Conservation (phyloP, 2,329 filamentous ascomycete species). For the Nigrograna mackinnonii region DNA sequence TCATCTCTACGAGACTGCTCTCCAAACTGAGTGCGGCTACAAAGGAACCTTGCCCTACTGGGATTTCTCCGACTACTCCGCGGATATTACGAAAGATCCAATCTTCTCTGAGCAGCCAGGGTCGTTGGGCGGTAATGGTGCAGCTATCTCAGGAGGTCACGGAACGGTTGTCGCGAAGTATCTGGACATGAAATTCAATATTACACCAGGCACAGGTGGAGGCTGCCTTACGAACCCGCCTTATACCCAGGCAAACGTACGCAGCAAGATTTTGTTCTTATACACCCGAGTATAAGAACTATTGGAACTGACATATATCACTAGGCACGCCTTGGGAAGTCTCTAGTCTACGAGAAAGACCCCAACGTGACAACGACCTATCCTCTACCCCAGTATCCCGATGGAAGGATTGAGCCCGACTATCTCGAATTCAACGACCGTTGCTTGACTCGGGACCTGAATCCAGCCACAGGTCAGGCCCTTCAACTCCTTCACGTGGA, state of each 20-base stretch:
- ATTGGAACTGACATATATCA: not conserved
- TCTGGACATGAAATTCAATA: not conserved
- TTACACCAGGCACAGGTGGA: constrained; percentile 1
- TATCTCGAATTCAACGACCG: not conserved
- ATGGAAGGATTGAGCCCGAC: not conserved
- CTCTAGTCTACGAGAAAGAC: not conserved
- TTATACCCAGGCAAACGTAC: too few relatives aligned
- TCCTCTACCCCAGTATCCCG: not conserved
- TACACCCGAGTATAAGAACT: not conserved
- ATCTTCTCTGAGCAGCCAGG: constrained; percentile 1
- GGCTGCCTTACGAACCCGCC: constrained; percentile 1
- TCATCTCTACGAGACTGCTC: constrained; percentile 37
- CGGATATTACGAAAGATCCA: constrained; percentile 2
- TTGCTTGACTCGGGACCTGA: constrained; percentile 6
- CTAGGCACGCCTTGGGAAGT: constrained; percentile 2
- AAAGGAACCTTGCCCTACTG: constrained; percentile 32
- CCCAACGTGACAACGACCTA: not conserved
- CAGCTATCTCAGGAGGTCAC: not conserved
- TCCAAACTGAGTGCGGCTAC: constrained; percentile 41
- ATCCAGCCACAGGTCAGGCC: not conserved
- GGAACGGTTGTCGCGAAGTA: constrained; percentile 1
- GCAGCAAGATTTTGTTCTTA: too few relatives aligned
- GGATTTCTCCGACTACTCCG: constrained; percentile 27
- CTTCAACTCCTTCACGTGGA: not conserved
- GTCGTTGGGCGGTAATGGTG: constrained; percentile 3